Evolutionary conservation across 2,329 filamentous ascomycete genomes (phyloP).

Genomic region (Byssothecium circinans): DNA sequence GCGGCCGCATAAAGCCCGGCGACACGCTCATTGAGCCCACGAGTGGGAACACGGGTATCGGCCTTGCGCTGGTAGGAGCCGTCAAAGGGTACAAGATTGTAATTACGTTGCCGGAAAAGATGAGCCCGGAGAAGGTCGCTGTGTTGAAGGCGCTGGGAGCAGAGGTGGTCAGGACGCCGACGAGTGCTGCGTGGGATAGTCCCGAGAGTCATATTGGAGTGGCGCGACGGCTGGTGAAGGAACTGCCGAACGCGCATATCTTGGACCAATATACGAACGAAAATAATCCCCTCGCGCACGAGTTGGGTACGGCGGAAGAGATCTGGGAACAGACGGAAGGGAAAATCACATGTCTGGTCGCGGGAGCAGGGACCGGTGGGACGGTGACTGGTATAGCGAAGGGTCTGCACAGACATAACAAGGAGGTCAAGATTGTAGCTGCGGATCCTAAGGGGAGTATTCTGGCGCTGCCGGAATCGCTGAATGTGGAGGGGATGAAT

Average conservation of each 20-base stretch:
- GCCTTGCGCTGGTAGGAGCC: constrained; percentile 87
- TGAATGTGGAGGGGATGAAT: constrained; percentile 81
- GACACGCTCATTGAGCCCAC: constrained; percentile 98
- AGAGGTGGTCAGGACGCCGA: constrained; percentile 96
- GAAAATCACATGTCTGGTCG: constrained; percentile 79
- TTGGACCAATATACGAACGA: constrained; percentile 92
- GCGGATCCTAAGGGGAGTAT: constrained; percentile 93
- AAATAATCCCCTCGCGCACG: constrained; percentile 92
- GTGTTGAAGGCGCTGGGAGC: constrained; percentile 91
- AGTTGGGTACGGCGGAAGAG: constrained; percentile 91
- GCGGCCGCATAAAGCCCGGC: constrained; percentile 91
- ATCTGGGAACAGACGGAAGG: constrained; percentile 91
- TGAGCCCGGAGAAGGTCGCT: constrained; percentile 97
- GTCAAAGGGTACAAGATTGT: constrained; percentile 99
- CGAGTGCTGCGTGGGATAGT: constrained; percentile 89
- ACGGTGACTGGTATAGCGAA: constrained; percentile 88
- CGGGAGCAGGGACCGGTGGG: constrained; percentile 91
- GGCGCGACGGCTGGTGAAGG: constrained; percentile 84
- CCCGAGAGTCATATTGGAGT: constrained; percentile 98
- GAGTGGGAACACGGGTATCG: constrained; percentile 97
- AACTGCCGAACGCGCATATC: constrained; percentile 96
- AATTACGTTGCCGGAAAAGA: constrained; percentile 98
- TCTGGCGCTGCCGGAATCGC: constrained; percentile 73
- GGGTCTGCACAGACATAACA: constrained; percentile 85
- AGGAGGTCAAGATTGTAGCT: constrained; percentile 82